Base-by-base conservation (phyloP, 768 basidiomycete genomes). In the Collybia mongolica region DNA sequence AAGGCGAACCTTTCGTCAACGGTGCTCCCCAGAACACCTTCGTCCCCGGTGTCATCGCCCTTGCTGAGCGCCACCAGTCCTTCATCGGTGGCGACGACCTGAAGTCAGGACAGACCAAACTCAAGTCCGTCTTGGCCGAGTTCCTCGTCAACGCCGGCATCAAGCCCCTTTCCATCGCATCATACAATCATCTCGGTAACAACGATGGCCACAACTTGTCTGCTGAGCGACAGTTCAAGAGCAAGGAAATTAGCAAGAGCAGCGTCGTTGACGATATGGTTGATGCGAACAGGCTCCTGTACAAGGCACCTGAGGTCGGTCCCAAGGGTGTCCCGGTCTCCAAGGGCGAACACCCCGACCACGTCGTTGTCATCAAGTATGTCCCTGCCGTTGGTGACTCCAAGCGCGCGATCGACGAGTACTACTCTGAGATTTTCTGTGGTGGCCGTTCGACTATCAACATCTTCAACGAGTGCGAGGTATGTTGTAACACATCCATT, bases 1-100 rank as follows among this genome's bases (percentile, higher is more conserved):
- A 98, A 71, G 88, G 88, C 49, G 84, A 88, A 64, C 93, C 96
- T 17, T 99, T 95, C 77, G 82, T 98, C 64, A 98, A 98, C 64
- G 96, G 96, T 44, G 94, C 96, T 8, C 96, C 96, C 5, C 95
- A 98, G 80, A 99, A 99, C 81, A 97, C 96, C 3, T 98, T 98
- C 60, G 94, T 99, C 20, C 96, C 96, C 0, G 96, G 96, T 55
- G 86, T 88, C 60, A 89, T 99, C 63, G 82, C 84, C 58, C 89
- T 99, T 56, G 93, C 96, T 37, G 96, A 98, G 75, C 80, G 85
- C 54, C 72, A 88, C 60, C 75, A 85, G 61, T 86, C 91, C 6
- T 98, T 98, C 79, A 97, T 99, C 60, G 96, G 92, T 40, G 95
- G 96, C 29, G 96, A 98, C 64, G 96, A 98, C 65, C 86, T 98